These are phyloP conservation scores for Cordyceps tenuipes DNA, from an alignment of 2,329 filamentous ascomycete genomes.

Conservation along the genomic window DNA sequence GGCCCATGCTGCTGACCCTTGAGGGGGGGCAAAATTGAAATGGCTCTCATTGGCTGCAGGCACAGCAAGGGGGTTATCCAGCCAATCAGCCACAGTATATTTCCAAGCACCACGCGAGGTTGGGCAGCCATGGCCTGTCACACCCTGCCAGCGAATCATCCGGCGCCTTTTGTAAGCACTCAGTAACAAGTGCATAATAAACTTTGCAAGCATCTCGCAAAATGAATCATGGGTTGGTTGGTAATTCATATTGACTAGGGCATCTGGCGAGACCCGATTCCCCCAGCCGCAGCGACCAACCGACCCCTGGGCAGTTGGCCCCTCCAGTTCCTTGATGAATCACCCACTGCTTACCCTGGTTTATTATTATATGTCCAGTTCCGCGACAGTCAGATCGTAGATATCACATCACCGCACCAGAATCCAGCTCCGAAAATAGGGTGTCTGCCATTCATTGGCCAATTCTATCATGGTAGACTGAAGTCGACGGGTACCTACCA, in stretches of 20 bases:
- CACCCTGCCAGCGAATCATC: neutral
- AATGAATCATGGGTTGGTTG: neutral
- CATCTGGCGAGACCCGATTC: neutral
- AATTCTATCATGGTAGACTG: too few relatives aligned
- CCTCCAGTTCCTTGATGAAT: neutral
- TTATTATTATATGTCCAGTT: too few relatives aligned
- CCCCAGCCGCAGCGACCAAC: neutral
- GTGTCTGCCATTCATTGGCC: too few relatives aligned
- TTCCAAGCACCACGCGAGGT: slow-evolving; percentile 9
- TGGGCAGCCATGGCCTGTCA: neutral
- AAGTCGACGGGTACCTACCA: too few relatives aligned
- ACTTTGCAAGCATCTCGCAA: neutral
- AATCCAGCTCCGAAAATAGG: too few relatives aligned
- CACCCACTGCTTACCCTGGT: neutral
- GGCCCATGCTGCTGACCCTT: neutral
- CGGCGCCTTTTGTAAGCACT: neutral
- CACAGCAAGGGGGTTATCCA: neutral
- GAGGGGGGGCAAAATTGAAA: neutral
- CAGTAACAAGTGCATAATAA: neutral
- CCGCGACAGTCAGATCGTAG: too few relatives aligned
- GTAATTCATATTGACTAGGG: neutral
- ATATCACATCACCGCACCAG: too few relatives aligned
- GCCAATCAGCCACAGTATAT: neutral
- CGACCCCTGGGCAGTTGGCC: neutral
- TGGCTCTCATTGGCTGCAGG: slow-evolving; percentile 2